Conservation (phyloP, 2,329 filamentous ascomycete species). For the Microsporum canis region DNA sequence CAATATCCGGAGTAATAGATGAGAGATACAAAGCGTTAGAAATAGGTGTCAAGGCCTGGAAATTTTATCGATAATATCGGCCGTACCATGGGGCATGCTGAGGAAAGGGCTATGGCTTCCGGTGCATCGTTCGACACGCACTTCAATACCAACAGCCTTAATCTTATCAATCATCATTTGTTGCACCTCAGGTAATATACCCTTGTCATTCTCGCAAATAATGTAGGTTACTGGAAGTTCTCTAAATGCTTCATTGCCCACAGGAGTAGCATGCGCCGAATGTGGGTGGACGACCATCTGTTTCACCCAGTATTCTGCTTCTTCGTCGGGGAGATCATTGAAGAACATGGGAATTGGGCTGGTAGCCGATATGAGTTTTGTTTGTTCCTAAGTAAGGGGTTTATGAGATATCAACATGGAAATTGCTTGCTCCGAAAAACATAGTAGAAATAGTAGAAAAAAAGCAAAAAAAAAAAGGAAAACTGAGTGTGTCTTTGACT, state of each 20-base stretch:
- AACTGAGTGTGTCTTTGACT: not conserved
- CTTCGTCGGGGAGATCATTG: constrained; percentile 6
- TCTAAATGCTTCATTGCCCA: constrained; percentile 8
- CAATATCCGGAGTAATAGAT: not conserved
- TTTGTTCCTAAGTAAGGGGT: not conserved
- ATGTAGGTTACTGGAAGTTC: constrained; percentile 9
- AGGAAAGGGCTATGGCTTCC: constrained; percentile 7
- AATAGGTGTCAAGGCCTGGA: not conserved
- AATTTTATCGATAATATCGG: constrained; percentile 5
- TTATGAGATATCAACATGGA: not conserved
- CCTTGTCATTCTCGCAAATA: constrained; percentile 8
- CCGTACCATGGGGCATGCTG: constrained; percentile 3
- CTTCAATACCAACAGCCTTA: constrained; percentile 3
- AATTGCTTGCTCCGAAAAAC: not conserved
- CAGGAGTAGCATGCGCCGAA: constrained; percentile 5
- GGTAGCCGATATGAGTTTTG: constrained; percentile 1
- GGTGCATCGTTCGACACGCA: not conserved
- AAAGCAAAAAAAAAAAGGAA: not conserved
- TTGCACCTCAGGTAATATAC: constrained; percentile 5
- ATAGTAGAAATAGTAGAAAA: not conserved
- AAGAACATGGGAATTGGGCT: constrained; percentile 2
- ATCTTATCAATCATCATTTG: constrained; percentile 4
- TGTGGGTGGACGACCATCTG: constrained; percentile 6
- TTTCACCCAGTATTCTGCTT: constrained; percentile 6
- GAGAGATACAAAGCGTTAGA: not conserved